Conservation (phyloP, 441 rosid genomes). For the Breynia disticha region DNA sequence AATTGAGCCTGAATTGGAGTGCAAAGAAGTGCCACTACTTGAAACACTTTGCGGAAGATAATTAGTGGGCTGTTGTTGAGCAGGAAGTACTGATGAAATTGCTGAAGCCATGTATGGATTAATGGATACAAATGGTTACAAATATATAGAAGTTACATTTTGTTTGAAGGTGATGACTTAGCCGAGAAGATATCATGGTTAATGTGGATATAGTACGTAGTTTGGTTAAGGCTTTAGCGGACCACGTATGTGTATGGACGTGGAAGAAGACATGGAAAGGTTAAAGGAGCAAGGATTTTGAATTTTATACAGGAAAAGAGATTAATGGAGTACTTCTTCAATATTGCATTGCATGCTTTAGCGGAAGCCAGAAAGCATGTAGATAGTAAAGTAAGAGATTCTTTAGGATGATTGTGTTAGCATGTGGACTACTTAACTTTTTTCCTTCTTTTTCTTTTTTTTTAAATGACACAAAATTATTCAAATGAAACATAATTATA, state of each 20-base stretch:
- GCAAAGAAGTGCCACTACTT: constrained; percentile 10
- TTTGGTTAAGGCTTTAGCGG: constrained; percentile 12
- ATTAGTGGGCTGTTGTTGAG: constrained; percentile 24
- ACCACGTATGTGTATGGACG: constrained; percentile 12
- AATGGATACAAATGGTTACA: neutral
- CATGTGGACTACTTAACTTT: neutral
- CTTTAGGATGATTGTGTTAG: neutral
- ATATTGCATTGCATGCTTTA: neutral
- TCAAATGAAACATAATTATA: too few relatives aligned
- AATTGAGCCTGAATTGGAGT: constrained; percentile 43
- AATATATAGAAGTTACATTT: neutral
- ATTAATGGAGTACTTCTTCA: too few relatives aligned
- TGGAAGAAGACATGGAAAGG: constrained; percentile 30
- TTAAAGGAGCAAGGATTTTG: constrained; percentile 4
- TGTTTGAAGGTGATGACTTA: neutral
- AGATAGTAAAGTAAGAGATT: neutral
- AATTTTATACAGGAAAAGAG: too few relatives aligned
- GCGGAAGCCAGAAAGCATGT: neutral
- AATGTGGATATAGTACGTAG: neutral
- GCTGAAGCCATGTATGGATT: constrained; percentile 20
- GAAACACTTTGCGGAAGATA: constrained; percentile 21
- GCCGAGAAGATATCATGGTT: neutral
- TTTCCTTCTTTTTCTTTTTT: neutral
- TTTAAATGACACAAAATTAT: too few relatives aligned
- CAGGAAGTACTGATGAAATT: constrained; percentile 24